These are phyloP conservation scores for Beta lomatogona DNA, from an alignment of 179 eudicot genomes.

Conservation along the genomic window DNA sequence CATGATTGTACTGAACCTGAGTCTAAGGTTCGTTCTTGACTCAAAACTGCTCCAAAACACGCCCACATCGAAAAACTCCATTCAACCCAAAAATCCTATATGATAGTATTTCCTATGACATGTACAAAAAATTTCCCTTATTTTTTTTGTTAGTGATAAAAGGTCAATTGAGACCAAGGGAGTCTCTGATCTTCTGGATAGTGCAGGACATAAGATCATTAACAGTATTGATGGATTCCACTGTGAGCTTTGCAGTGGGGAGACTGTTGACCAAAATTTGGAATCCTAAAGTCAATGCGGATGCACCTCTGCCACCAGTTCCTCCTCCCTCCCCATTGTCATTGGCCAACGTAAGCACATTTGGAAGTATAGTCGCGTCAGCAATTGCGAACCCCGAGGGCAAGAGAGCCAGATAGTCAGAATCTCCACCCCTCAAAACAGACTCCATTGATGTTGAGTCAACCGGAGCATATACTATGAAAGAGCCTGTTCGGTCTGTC, in stretches of 20 bases:
- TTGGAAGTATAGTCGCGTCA: conserved; percentile 24
- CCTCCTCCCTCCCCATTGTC: conserved; percentile 4
- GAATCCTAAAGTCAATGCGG: conserved; percentile 64
- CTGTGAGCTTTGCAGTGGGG: conserved; percentile 55
- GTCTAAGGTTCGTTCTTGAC: conserved; percentile 86
- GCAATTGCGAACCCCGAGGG: conserved; percentile 76
- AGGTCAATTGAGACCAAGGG: conserved; percentile 30
- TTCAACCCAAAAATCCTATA: conserved; percentile 16
- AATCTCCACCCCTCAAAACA: conserved; percentile 61
- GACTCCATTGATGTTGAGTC: conserved; percentile 43
- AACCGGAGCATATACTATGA: conserved; percentile 62
- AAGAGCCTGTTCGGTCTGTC: conserved; percentile 55
- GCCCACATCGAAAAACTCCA: conserved; percentile 6
- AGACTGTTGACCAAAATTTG: conserved; percentile 60
- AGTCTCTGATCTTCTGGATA: conserved; percentile 57
- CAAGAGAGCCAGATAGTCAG: conserved; percentile 49
- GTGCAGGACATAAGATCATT: conserved; percentile 58
- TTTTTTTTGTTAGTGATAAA: background rate
- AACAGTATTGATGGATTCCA: conserved; percentile 68
- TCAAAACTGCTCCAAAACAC: conserved; percentile 37
- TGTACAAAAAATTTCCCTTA: conserved; percentile 25
- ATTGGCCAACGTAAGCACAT: background rate
- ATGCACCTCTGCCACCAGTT: conserved; percentile 32
- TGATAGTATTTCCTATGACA: conserved; percentile 29
- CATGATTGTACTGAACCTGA: background rate